Conservation (phyloP, 2,329 filamentous ascomycete genomes). For the Trichoderma semiorbis region DNA sequence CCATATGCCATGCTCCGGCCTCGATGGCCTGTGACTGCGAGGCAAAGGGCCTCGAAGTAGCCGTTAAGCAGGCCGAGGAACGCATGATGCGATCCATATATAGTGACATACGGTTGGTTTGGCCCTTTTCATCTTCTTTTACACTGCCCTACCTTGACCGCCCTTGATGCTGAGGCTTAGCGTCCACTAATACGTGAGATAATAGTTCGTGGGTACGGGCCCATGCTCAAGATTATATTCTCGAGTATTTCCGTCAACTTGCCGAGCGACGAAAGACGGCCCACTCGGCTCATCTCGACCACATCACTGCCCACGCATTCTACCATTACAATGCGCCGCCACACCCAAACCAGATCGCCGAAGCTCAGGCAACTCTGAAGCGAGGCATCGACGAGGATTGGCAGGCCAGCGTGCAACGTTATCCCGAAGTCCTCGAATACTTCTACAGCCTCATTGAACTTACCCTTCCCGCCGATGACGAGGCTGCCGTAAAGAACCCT, state of each 20-base stretch:
- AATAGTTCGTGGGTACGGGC: slow-evolving; percentile 59
- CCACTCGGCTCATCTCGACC: slow-evolving; percentile 54
- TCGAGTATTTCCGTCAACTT: slow-evolving; percentile 61
- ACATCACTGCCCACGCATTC: slow-evolving; percentile 52
- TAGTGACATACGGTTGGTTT: slow-evolving; percentile 58
- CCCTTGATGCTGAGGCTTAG: not conserved
- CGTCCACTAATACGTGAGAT: slow-evolving; percentile 19
- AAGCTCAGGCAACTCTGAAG: slow-evolving; percentile 64
- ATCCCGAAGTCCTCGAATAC: slow-evolving; percentile 79
- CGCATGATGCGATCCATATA: slow-evolving; percentile 62
- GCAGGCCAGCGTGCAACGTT: slow-evolving; percentile 69
- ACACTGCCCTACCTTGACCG: not conserved
- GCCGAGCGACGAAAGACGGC: slow-evolving; percentile 58
- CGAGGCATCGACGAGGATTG: slow-evolving; percentile 76
- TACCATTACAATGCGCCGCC: slow-evolving; percentile 57
- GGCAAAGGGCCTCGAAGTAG: slow-evolving; percentile 60
- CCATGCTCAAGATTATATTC: slow-evolving; percentile 65
- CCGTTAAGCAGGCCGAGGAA: slow-evolving; percentile 60
- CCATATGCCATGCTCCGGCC: slow-evolving; percentile 61
- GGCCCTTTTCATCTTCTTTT: not conserved
- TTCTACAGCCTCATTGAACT: slow-evolving; percentile 70
- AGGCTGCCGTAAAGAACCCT: slow-evolving; percentile 56
- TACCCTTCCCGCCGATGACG: slow-evolving; percentile 60
- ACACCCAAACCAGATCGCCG: slow-evolving; percentile 59
- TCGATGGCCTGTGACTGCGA: slow-evolving; percentile 61